phyloP scores from a whole-genome alignment of 2,329 filamentous ascomycete genomes.

The Neonectria punicea region DNA sequence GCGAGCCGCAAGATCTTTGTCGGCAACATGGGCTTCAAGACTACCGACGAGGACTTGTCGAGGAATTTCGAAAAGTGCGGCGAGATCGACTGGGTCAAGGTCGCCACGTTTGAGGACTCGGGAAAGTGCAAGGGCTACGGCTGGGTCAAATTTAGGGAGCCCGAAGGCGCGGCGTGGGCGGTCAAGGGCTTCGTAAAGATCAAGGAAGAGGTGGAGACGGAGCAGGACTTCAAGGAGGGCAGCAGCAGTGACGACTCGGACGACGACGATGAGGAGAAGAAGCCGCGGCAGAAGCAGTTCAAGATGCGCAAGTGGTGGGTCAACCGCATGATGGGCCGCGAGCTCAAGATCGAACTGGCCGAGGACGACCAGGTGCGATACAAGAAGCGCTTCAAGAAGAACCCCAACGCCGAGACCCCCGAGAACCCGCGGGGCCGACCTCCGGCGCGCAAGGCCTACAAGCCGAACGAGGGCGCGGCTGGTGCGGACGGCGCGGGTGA shows the following conservation, averaged over 20 bases:
- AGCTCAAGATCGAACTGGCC: conserved; percentile 89
- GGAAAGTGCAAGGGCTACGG: conserved; percentile 98
- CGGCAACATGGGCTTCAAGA: conserved; percentile 86
- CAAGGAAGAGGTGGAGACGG: conserved; percentile 71
- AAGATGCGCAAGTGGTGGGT: conserved; percentile 83
- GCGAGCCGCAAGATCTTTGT: conserved; percentile 88
- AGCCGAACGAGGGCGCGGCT: conserved; percentile 27
- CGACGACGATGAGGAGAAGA: conserved; percentile 54
- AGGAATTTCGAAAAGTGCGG: conserved; percentile 89
- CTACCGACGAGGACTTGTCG: conserved; percentile 81
- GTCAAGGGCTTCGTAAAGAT: conserved; percentile 85
- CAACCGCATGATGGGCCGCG: conserved; percentile 82
- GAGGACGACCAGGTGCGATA: conserved; percentile 91
- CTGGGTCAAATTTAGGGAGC: conserved; percentile 90
- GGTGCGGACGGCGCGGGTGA: conserved; percentile 43
- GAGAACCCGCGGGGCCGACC: conserved; percentile 44
- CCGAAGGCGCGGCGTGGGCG: conserved; percentile 74
- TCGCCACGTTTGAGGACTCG: conserved; percentile 95
- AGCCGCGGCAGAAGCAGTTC: conserved; percentile 59
- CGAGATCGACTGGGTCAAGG: conserved; percentile 81
- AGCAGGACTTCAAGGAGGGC: conserved; percentile 68
- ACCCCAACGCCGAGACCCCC: conserved; percentile 38
- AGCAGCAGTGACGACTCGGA: conserved; percentile 46
- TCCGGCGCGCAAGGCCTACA: conserved; percentile 48
- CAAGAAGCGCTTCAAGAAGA: conserved; percentile 80